Evolutionary conservation across 257 asterid species (phyloP).

Genomic region (Echium plantagineum): DNA sequence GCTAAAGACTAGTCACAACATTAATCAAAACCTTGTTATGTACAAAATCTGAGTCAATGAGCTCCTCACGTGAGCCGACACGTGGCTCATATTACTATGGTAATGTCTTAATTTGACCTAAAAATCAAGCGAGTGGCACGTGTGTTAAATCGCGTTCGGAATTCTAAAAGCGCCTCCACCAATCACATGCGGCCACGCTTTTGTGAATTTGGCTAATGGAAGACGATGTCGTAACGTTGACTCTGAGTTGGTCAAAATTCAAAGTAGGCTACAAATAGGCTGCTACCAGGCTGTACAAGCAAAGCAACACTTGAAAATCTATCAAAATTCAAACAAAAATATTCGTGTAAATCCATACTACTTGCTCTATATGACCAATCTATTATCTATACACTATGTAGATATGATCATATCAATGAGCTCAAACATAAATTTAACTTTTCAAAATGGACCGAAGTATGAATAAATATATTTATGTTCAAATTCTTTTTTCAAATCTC

Average conservation of each 20-base stretch:
- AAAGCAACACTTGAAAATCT: too few species aligned
- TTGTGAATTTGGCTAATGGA: background rate
- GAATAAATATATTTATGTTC: too few species aligned
- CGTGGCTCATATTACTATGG: conserved; percentile 18
- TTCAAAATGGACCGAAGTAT: too few species aligned
- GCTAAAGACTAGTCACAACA: background rate
- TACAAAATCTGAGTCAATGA: conserved; percentile 14
- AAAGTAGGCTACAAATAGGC: background rate
- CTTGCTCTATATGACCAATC: too few species aligned
- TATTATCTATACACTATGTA: too few species aligned
- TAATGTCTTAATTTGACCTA: conserved; percentile 2
- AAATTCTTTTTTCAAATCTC: too few species aligned
- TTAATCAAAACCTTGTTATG: conserved; percentile 6
- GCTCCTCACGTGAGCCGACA: conserved; percentile 42
- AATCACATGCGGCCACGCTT: conserved; percentile 15
- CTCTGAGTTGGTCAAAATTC: background rate
- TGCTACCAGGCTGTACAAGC: background rate
- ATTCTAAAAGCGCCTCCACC: conserved; percentile 1
- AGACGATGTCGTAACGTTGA: background rate
- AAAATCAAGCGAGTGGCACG: conserved; percentile 19
- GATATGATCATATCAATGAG: too few species aligned
- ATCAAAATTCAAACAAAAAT: too few species aligned
- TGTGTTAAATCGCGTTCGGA: conserved; percentile 10
- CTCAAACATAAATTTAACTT: too few species aligned
- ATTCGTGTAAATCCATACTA: too few species aligned